Base-by-base conservation (phyloP, 257 asterid species). In the Avicennia marina region DNA sequence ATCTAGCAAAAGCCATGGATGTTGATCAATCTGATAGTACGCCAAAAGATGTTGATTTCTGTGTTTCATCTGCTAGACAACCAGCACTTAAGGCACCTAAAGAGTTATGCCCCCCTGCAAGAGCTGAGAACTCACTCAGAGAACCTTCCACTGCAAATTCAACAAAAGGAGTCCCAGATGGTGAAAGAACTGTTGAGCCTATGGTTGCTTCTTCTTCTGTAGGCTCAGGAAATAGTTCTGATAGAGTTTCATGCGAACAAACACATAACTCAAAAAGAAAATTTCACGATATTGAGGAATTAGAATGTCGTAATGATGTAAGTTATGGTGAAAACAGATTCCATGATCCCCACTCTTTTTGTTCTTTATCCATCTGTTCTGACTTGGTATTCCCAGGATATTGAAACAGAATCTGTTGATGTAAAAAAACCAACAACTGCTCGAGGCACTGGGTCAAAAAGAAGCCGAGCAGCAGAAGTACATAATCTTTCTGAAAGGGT, bases 401-500 rank as follows among this genome's bases (percentile, higher is more conserved):
- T 79, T 62, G 95, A 81, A 56, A 84, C 80, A 48, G 96, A 85
- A 72, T 87, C 87, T 15, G 64, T 66, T 24, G 89, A 82, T 60
- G 74, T 44, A 2, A 83, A 70, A 63, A 91, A 72, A 72, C 47
- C 61, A 5, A 72, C 70, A 57, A 57, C 63, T 61, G 67, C 65
- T 50, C 74, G 83, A 72, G 82, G 86, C 63, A 39, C 70, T 15
- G 81, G 84, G 74, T 76, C 95, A 51, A 91, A 85, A 77, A 91
- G 95, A 80, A 76, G 90, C 72, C 86, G 98, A 66, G 94, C 95
- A 66, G 95, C 98, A 54, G 95, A 91, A 82, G 96, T 91, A 20
- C 98, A 88, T 73, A 91, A 88, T 76, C 89, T 88, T 53, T 88
- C 96, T 9, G 97, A 91, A 70, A 84, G 98, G 89, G 98, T 91